These are phyloP conservation scores for Exophiala sideris DNA, from an alignment of 2,329 filamentous ascomycete genomes.

Conservation along the genomic window DNA sequence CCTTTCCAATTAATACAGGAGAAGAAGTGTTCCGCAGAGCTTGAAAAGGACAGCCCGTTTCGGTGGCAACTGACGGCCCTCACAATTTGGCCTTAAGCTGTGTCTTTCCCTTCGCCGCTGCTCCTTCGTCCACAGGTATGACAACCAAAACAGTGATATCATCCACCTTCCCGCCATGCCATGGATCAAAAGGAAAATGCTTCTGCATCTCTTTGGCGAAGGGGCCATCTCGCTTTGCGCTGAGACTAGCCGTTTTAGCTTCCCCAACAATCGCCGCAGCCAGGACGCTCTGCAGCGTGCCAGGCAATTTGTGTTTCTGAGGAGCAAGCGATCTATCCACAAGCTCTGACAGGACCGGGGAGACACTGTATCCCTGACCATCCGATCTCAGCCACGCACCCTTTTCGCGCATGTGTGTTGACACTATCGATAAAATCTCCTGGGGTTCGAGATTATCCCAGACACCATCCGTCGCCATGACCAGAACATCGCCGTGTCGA, in stretches of 20 bases:
- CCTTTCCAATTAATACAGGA: too few relatives aligned
- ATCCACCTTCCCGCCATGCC: slow-evolving; percentile 89
- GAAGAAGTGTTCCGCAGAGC: too few relatives aligned
- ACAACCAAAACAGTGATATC: slow-evolving; percentile 87
- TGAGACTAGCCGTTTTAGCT: slow-evolving; percentile 79
- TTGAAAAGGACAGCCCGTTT: not conserved
- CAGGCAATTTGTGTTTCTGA: slow-evolving; percentile 23
- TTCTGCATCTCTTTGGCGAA: slow-evolving; percentile 94
- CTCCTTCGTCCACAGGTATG: slow-evolving; percentile 64
- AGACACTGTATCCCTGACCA: slow-evolving; percentile 60
- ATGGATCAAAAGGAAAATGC: slow-evolving; percentile 80
- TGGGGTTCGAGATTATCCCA: slow-evolving; percentile 94
- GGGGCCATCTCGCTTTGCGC: slow-evolving; percentile 78
- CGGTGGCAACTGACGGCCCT: not conserved
- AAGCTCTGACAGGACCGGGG: slow-evolving; percentile 55
- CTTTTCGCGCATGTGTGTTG: slow-evolving; percentile 66
- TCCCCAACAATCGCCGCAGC: slow-evolving; percentile 76
- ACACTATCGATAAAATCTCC: slow-evolving; percentile 79
- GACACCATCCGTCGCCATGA: slow-evolving; percentile 91
- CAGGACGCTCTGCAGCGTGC: slow-evolving; percentile 71
- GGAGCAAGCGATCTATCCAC: slow-evolving; percentile 48
- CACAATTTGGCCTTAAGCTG: slow-evolving; percentile 26
- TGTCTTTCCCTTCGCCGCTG: not conserved
- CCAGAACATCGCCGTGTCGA: slow-evolving; percentile 85
- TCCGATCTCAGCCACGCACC: slow-evolving; percentile 68